Evolutionary conservation across 257 asterid species (phyloP).

Genomic region (Salvia miltiorrhiza): DNA sequence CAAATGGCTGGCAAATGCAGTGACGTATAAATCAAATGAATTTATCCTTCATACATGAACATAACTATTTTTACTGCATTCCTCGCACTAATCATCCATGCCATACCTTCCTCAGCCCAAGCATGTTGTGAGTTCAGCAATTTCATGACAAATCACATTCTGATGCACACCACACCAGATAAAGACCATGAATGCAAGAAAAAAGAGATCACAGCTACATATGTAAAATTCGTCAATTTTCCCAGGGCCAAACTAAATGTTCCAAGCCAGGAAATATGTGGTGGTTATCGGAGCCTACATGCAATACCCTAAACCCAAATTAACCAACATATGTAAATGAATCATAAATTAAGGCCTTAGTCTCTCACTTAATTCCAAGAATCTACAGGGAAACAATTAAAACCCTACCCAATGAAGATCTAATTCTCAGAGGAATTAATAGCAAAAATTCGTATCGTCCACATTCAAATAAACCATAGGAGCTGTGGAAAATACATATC

Average conservation of each 20-base stretch:
- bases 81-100: background rate
- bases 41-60: background rate
- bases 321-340: background rate
- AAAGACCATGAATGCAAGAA: background rate
- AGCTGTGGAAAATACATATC: background rate
- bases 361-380: background rate
- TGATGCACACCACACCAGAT: background rate
- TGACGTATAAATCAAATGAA: background rate
- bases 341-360: conserved; percentile 9
- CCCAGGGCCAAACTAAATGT: conserved; percentile 4
- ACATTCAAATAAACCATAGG: conserved; percentile 1
- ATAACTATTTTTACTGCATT: background rate
- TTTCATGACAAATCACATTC: background rate
- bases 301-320: conserved; percentile 4
- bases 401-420: conserved; percentile 22
- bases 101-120: background rate
- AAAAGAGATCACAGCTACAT: background rate
- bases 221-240: background rate
- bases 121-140: background rate
- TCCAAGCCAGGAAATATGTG: background rate
- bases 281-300: background rate
- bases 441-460: background rate
- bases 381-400: background rate
- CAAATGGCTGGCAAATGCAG: background rate
- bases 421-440: conserved; percentile 1